Conservation (phyloP, 352 stramenopile genomes). For the Globisporangium polare region DNA sequence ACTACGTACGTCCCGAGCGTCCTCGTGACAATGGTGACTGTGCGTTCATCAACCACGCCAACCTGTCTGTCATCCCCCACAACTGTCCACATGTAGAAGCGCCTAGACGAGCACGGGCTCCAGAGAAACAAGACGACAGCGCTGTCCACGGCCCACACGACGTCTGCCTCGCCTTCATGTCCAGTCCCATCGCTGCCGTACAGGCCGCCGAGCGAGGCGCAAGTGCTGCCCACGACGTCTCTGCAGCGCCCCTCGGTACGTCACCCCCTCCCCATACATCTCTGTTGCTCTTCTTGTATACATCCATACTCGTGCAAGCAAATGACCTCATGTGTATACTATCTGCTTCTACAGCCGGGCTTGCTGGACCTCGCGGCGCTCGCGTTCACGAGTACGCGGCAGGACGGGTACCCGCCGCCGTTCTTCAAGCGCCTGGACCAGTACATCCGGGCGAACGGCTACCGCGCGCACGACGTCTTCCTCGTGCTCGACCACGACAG, state of each 20-base stretch:
- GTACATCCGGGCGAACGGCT: constrained; percentile 45
- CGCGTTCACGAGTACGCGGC: constrained; percentile 7
- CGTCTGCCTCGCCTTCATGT: not conserved
- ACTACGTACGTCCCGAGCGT: not conserved
- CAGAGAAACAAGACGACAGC: not conserved
- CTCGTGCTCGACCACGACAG: constrained; percentile 43
- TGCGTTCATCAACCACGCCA: not conserved
- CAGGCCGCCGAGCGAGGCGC: constrained; percentile 15
- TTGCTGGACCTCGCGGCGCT: constrained; percentile 9
- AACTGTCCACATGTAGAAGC: not conserved
- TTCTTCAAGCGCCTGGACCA: constrained; percentile 53
- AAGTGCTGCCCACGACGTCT: constrained; percentile 9
- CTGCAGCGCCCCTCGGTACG: constrained; percentile 13
- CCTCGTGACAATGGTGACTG: too few relatives aligned
- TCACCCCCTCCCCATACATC: not conserved
- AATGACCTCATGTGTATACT: not conserved
- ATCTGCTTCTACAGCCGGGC: constrained; percentile 7
- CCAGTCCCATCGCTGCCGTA: constrained; percentile 1
- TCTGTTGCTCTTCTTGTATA: not conserved
- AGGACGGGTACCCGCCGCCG: constrained; percentile 39
- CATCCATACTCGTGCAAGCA: too few relatives aligned
- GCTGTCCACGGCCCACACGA: not conserved
- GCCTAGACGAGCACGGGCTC: not conserved
- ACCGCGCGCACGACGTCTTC: constrained; percentile 44
- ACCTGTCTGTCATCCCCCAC: not conserved